Conservation (phyloP, 2,329 filamentous ascomycete species). For the Paecilomyces fulvus region DNA sequence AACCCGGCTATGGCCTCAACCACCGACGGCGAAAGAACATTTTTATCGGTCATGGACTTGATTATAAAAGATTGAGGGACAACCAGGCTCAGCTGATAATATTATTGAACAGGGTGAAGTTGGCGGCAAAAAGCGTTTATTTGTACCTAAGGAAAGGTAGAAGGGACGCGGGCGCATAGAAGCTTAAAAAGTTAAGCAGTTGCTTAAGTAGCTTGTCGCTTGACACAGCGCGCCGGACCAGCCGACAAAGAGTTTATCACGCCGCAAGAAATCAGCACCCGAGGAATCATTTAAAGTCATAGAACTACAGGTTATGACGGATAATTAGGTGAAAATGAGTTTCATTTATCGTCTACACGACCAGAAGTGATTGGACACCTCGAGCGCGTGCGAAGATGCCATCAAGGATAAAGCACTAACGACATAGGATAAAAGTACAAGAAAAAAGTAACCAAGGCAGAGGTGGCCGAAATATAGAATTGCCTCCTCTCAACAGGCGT, state of each 20-base stretch:
- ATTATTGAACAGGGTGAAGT: background rate
- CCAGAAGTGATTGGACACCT: background rate
- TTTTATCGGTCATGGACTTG: conserved; percentile 36
- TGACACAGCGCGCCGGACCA: background rate
- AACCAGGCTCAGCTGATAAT: background rate
- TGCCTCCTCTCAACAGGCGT: background rate
- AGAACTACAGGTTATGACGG: background rate
- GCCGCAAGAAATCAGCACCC: background rate
- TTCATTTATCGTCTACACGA: background rate
- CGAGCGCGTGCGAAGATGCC: background rate
- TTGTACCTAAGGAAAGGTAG: background rate
- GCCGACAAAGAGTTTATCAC: background rate
- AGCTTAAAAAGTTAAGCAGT: background rate
- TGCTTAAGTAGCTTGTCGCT: background rate
- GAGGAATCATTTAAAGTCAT: background rate
- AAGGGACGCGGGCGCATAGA: background rate
- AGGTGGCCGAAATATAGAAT: background rate
- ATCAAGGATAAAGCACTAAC: background rate
- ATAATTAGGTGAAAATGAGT: background rate
- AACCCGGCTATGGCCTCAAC: conserved; percentile 87
- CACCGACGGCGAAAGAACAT: conserved; percentile 63
- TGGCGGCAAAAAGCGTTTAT: background rate
- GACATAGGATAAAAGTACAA: background rate
- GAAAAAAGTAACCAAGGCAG: background rate
- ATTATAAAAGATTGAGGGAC: background rate